A percentile compares a stretch with the other conserved stretches of the same genome.
Evolutionary conservation across 495 filamentous ascomycete species (phyloP).

Genomic region (Talaromyces stipitatus): DNA sequence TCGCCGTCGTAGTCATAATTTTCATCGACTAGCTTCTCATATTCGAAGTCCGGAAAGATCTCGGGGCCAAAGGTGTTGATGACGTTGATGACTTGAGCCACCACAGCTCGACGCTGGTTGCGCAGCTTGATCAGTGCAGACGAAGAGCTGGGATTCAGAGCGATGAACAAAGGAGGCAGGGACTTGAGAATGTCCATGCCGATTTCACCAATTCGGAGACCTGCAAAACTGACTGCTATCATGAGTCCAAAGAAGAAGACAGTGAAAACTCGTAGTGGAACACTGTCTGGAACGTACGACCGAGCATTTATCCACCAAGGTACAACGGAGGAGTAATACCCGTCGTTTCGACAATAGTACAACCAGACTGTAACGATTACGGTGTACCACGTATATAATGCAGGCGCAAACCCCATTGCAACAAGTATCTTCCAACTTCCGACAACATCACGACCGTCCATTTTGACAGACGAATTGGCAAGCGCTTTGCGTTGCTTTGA

Average conservation of each 20-base stretch:
- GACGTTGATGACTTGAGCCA: conserved; percentile 64
- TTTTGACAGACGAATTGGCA: conserved; percentile 74
- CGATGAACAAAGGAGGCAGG: conserved; percentile 69
- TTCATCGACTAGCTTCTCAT: conserved; percentile 59
- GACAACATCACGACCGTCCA: conserved; percentile 76
- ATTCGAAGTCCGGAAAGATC: conserved; percentile 83
- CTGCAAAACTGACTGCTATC: conserved; percentile 76
- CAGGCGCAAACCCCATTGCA: conserved; percentile 64
- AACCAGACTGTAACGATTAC: conserved; percentile 56
- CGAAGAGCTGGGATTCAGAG: conserved; percentile 64
- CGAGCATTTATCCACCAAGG: conserved; percentile 24
- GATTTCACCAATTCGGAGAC: conserved; percentile 82
- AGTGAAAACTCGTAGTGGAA: conserved; percentile 63
- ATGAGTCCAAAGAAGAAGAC: conserved; percentile 64
- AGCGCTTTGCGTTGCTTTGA: conserved; percentile 72
- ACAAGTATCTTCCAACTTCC: conserved; percentile 90
- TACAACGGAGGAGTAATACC: conserved; percentile 30
- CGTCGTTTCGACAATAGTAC: conserved; percentile 59
- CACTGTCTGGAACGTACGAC: conserved; percentile 55
- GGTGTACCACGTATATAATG: conserved; percentile 67
- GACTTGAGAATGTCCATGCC: conserved; percentile 95
- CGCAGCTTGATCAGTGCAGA: conserved; percentile 70
- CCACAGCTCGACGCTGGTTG: conserved; percentile 59
- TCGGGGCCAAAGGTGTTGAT: conserved; percentile 89
- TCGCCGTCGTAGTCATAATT: conserved; percentile 27